Base-by-base conservation (phyloP, 805 yeast species). In the Candida sonorensis region DNA sequence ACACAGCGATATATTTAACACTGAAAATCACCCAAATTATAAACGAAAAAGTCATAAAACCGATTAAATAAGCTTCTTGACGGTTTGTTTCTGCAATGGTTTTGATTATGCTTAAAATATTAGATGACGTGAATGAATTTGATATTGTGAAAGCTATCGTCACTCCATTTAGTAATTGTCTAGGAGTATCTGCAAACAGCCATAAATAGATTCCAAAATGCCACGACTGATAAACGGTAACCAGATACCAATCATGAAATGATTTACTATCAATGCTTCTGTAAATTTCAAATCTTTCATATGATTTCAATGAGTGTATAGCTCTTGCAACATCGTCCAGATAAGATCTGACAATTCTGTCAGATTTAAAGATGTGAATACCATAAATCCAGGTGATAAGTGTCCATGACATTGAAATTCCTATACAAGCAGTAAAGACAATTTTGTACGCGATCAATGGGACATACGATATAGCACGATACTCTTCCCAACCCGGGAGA, bases 141-240 rank as follows among this genome's bases (percentile, higher is more conserved):
- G 71, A 70, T 21, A 66, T 61, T 1, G 75, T 61, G 23, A 70
- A 75, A 34, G 74, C 74, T 42, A 62, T 64, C 8, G 96, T 84
- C 44, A 82, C 61, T 17, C 87, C 81, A 50, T 86, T 86, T 40
- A 86, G 72, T 2, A 83, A 78, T 57, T 86, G 95, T 57, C 96
- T 74, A 16, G 96, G 96, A 12, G 87, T 69, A 44, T 86, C 95
- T 0, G 94, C 87, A 27, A 83, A 61, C 8, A 85, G 46, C 43
- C 85, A 67, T 28, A 63, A 65, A 27, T 73, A 61, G 10, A 81
- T 46, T 42, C 75, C 80, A 33, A 73, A 72, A 45, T 81, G 78
- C 33, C 81, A 60, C 30, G 82, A 77, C 41, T 72, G 72, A 55
- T 74, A 83, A 3, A 77, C 67, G 42, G 70, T 71, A 40, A 85